Conservation (phyloP, 305 asterid genomes). For the Rubia tinctorum region DNA sequence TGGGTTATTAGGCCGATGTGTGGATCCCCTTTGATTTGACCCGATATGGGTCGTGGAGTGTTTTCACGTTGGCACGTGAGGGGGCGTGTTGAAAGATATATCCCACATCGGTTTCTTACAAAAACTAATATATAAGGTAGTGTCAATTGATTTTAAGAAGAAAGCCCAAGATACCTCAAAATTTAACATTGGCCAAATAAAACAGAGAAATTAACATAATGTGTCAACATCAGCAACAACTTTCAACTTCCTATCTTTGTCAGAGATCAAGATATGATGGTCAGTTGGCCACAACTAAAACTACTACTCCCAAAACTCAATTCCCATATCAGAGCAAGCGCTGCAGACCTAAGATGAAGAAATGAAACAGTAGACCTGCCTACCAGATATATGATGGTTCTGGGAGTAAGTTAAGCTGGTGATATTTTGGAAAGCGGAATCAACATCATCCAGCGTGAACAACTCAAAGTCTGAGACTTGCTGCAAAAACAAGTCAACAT, state of each 20-base stretch:
- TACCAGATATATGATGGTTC: conserved; percentile 87
- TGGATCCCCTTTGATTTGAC: no score
- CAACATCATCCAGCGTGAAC: conserved; percentile 93
- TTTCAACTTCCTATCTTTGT: not conserved
- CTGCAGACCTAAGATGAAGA: conserved; percentile 12
- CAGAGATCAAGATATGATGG: not conserved
- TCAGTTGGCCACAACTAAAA: not conserved
- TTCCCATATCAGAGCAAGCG: not conserved
- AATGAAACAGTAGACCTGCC: conserved; percentile 16
- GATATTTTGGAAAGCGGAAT: conserved; percentile 73
- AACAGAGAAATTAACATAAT: not conserved
- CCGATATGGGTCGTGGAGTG: no score
- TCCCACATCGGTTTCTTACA: no score
- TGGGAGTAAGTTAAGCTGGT: conserved; percentile 94
- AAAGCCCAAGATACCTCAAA: no score
- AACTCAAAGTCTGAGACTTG: conserved; percentile 93
- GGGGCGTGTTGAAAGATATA: no score
- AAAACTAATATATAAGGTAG: no score
- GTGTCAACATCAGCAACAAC: not conserved
- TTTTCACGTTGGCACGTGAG: no score
- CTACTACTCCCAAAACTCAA: not conserved
- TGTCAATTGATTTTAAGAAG: no score
- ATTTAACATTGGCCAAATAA: not conserved
- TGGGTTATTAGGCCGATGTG: no score
- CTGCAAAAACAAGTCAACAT: conserved; percentile 41